These are phyloP conservation scores for Pestalotiopsis sp. DNA, from an alignment of 2,329 filamentous ascomycete species.

Conservation along the genomic window DNA sequence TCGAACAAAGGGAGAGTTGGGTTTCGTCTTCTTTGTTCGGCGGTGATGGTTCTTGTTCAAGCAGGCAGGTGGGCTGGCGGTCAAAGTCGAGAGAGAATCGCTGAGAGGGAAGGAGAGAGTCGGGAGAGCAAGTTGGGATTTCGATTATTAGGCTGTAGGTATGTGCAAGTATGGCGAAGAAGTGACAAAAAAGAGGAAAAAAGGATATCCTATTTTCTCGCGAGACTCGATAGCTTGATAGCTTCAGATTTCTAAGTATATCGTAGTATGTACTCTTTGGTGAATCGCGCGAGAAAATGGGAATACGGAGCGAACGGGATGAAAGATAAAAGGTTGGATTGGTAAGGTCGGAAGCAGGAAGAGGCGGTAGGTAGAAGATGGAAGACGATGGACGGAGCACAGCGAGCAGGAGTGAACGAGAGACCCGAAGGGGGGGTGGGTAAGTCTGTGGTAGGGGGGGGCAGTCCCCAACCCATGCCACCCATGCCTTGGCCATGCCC, in stretches of 20 bases:
- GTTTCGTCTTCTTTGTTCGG: conserved; percentile 1
- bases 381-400: conserved; percentile 19
- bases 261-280: conserved; percentile 10
- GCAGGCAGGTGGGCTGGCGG: conserved; percentile 13
- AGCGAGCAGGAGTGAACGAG: conserved; percentile 20
- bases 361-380: conserved; percentile 30
- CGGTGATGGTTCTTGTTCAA: conserved; percentile 15
- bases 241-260: neutral
- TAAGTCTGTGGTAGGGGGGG: conserved; percentile 9
- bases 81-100: neutral
- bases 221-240: conserved; percentile 7
- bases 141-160: conserved; percentile 20
- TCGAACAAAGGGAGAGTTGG: conserved; percentile 5
- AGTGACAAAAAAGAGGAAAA: conserved; percentile 23
- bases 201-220: conserved; percentile 30
- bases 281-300: conserved; percentile 28
- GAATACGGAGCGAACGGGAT: conserved; percentile 35
- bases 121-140: conserved; percentile 1
- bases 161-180: conserved; percentile 30
- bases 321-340: conserved; percentile 27
- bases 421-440: conserved; percentile 23
- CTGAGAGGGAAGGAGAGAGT: neutral
- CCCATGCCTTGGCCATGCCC: neutral
- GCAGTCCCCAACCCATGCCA: conserved; percentile 9
- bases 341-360: conserved; percentile 23